Percentiles rank a stretch among this genome's conserved stretches.
Conservation (phyloP, 345 rosid species). For the Kandelia obovata region DNA sequence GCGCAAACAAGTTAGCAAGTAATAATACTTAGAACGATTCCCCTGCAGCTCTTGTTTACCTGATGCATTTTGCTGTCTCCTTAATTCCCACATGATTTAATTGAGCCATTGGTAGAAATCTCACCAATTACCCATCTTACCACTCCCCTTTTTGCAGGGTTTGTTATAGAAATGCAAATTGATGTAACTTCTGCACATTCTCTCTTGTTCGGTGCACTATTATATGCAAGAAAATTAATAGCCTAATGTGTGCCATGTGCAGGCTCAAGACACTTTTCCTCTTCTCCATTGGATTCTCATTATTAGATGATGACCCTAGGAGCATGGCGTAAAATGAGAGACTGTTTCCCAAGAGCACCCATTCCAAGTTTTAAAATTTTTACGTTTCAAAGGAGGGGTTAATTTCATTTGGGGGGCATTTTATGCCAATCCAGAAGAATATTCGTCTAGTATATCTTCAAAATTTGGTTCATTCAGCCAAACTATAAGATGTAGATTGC, state of each 20-base stretch:
- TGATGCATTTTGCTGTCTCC: neutral
- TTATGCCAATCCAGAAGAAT: slow-evolving; percentile 50
- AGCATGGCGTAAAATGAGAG: slow-evolving; percentile 41
- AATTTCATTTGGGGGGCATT: slow-evolving; percentile 56
- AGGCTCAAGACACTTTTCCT: slow-evolving; percentile 78
- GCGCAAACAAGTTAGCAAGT: neutral
- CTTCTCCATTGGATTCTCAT: slow-evolving; percentile 60
- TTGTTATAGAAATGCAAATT: neutral
- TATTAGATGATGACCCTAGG: slow-evolving; percentile 52
- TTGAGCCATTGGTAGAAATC: neutral
- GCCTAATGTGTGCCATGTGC: slow-evolving; percentile 13
- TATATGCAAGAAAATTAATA: neutral
- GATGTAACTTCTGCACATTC: neutral
- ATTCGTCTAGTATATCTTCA: slow-evolving; percentile 34
- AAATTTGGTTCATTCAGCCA: slow-evolving; percentile 33
- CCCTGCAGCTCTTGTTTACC: neutral
- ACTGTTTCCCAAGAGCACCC: slow-evolving; percentile 56
- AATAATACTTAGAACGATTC: neutral
- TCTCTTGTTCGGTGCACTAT: neutral
- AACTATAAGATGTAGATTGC: too few relatives aligned
- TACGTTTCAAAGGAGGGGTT: slow-evolving; percentile 43
- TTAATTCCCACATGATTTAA: neutral
- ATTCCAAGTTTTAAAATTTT: slow-evolving; percentile 70
- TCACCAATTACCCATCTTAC: neutral
- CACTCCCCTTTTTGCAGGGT: neutral